phyloP scores from a whole-genome alignment of 2,329 filamentous ascomycete species.

The Ophiostoma australiae region DNA sequence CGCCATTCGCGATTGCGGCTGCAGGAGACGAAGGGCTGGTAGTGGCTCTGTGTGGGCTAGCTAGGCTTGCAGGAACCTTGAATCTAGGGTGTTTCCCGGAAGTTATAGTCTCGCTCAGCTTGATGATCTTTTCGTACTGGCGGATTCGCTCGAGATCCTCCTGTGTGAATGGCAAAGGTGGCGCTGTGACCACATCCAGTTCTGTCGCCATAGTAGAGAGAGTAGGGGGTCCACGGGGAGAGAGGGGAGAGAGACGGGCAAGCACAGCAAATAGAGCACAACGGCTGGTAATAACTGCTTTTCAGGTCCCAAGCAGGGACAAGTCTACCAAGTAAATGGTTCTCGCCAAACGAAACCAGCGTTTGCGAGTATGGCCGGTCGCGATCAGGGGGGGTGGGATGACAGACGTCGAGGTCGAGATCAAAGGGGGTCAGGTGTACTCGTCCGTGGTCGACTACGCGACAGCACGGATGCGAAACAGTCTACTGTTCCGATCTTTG shows the following conservation, averaged over 20 bases:
- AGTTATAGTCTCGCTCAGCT: constrained; percentile 73
- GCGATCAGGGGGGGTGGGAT: background rate
- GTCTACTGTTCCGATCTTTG: background rate
- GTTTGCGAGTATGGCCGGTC: background rate
- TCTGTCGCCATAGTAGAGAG: constrained; percentile 27
- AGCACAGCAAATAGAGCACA: background rate
- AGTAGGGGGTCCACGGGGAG: background rate
- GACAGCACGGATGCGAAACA: constrained; percentile 5
- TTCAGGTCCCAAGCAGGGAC: background rate
- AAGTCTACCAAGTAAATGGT: background rate
- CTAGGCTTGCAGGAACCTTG: constrained; percentile 43
- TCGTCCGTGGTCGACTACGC: constrained; percentile 13
- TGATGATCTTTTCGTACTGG: constrained; percentile 76
- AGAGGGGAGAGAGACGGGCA: background rate
- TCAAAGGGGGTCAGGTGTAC: background rate
- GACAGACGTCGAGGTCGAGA: constrained; percentile 4
- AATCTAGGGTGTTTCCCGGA: constrained; percentile 67
- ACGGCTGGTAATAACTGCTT: background rate
- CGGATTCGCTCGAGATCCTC: constrained; percentile 54
- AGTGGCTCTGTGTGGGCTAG: background rate
- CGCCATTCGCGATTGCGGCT: constrained; percentile 32
- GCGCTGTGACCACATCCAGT: constrained; percentile 26
- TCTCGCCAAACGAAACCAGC: background rate
- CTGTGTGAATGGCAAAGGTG: constrained; percentile 32
- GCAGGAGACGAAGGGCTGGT: background rate